phyloP scores from a whole-genome alignment of 2,329 filamentous ascomycete species.

The Scopulariopsis brevicaulis region DNA sequence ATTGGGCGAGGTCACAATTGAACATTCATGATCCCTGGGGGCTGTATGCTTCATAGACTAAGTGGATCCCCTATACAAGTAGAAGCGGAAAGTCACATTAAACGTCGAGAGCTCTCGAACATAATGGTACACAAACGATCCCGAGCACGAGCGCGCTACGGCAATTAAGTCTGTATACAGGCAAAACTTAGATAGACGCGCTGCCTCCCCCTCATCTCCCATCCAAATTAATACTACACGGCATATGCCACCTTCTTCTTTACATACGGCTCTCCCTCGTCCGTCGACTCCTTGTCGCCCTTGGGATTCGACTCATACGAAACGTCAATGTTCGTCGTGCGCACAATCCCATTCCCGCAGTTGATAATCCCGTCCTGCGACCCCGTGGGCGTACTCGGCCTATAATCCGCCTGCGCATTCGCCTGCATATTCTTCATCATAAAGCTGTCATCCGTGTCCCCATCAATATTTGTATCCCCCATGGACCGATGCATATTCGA shows the following conservation, averaged over 20 bases:
- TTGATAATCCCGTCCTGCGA: slow-evolving; percentile 9
- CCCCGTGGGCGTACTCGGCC: slow-evolving; percentile 8
- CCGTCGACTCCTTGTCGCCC: slow-evolving; percentile 4
- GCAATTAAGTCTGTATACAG: too few species aligned
- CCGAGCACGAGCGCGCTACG: too few species aligned
- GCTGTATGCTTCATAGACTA: too few species aligned
- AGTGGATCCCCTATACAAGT: too few species aligned
- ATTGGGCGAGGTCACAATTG: too few species aligned
- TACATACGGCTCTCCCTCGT: not conserved
- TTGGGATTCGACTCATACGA: slow-evolving; percentile 6
- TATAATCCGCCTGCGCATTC: slow-evolving; percentile 6
- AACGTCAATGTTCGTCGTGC: slow-evolving; percentile 9
- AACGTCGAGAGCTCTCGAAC: not conserved
- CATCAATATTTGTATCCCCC: slow-evolving; percentile 3
- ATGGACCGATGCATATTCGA: slow-evolving; percentile 5
- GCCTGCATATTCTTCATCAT: slow-evolving; percentile 10
- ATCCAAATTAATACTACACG: slow-evolving; percentile 1
- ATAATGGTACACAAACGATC: too few species aligned
- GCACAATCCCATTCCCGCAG: slow-evolving; percentile 7
- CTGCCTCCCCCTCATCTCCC: not conserved
- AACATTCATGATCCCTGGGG: too few species aligned
- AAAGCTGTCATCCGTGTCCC: slow-evolving; percentile 7
- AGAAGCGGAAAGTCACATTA: not conserved
- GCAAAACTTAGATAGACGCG: too few species aligned
- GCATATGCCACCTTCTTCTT: slow-evolving; percentile 7